Conservation (phyloP, 2,329 filamentous ascomycete species). For the Hypomyces rosellus region DNA sequence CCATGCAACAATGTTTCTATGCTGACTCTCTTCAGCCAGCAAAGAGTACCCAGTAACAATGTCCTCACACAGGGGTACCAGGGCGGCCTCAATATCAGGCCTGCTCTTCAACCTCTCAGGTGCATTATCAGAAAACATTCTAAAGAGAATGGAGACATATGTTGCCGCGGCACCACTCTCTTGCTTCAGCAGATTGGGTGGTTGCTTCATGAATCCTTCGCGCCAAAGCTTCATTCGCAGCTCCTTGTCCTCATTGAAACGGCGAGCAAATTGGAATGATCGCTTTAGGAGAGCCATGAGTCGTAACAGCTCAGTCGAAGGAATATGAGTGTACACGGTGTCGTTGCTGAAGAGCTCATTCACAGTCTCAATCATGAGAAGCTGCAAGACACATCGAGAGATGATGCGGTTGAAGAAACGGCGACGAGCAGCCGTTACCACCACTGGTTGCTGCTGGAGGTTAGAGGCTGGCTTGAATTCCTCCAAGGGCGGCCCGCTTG, state of each 20-base stretch:
- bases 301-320: constrained; percentile 78
- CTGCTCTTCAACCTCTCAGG: constrained; percentile 75
- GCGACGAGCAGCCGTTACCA: constrained; percentile 85
- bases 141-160: constrained; percentile 90
- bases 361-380: constrained; percentile 99
- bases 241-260: constrained; percentile 97
- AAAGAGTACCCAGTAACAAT: constrained; percentile 80
- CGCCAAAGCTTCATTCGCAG: constrained; percentile 89
- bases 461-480: constrained; percentile 76
- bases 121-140: constrained; percentile 91
- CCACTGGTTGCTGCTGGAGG: constrained; percentile 79
- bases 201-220: constrained; percentile 99
- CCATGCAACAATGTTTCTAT: constrained; percentile 96
- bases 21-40: constrained; percentile 92
- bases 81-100: constrained; percentile 77
- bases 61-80: constrained; percentile 92
- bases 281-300: constrained; percentile 94
- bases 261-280: constrained; percentile 91
- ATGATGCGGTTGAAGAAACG: constrained; percentile 99
- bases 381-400: constrained; percentile 91
- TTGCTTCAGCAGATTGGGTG: constrained; percentile 94
- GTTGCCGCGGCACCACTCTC: constrained; percentile 89
- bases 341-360: constrained; percentile 98
- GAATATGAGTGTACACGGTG: constrained; percentile 87
- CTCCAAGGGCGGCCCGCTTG: constrained; percentile 53